Evolutionary conservation across 371 early-diverging fungal genomes (phyloP).

Genomic region (Apophysomyces variabilis): DNA sequence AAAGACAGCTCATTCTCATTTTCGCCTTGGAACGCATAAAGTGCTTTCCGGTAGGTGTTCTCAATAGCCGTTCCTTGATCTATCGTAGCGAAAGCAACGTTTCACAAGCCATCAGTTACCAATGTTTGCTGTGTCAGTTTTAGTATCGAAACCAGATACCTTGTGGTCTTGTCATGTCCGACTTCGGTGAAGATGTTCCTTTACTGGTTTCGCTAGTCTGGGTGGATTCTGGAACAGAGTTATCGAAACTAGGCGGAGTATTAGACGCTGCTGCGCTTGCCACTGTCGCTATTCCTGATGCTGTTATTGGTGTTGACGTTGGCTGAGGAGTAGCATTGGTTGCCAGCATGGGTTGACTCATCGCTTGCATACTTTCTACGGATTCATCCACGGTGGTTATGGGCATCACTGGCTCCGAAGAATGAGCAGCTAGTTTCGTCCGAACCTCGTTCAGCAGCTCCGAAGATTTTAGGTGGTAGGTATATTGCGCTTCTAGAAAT

Average conservation of each 20-base stretch:
- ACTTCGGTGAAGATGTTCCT: neutral
- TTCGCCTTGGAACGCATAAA: constrained; percentile 73
- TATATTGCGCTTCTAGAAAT: constrained; percentile 61
- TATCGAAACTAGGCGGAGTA: neutral
- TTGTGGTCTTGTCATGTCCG: neutral
- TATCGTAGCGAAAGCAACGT: neutral
- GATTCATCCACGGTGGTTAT: neutral
- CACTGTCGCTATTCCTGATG: no score
- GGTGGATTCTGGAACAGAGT: neutral
- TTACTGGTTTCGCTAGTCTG: neutral
- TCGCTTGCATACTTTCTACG: neutral
- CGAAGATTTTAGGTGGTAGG: constrained; percentile 50
- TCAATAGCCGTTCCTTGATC: neutral
- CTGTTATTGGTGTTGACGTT: no score
- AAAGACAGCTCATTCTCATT: constrained; percentile 72
- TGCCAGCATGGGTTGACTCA: no score
- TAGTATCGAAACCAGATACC: neutral
- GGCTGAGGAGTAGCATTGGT: no score
- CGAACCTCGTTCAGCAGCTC: constrained; percentile 45
- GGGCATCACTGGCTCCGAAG: neutral
- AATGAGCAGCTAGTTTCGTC: constrained; percentile 7
- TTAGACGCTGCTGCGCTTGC: neutral
- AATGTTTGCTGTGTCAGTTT: neutral
- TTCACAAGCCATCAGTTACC: neutral
- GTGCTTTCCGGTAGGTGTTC: constrained; percentile 55